Percentiles rank a stretch among this genome's conserved stretches.
Evolutionary conservation across 371 early-diverging fungal species (phyloP).

Genomic region (Chytridiales sp.): DNA sequence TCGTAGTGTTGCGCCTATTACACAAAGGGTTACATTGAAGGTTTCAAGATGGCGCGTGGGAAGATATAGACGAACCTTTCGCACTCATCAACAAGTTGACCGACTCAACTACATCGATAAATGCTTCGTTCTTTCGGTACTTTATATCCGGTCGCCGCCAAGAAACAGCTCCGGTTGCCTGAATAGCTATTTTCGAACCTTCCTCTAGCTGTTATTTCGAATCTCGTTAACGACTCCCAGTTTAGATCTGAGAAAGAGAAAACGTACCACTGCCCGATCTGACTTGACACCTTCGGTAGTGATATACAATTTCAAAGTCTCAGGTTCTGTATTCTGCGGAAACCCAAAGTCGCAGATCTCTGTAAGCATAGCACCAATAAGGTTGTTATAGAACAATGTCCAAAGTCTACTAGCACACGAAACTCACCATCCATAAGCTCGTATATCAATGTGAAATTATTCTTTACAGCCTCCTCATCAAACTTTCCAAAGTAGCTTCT

Average conservation of each 20-base stretch:
- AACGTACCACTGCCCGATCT: conserved; percentile 60
- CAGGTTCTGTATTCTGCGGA: conserved; percentile 87
- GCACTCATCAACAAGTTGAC: conserved; percentile 81
- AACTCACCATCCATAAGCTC: conserved; percentile 83
- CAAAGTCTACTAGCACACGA: neutral
- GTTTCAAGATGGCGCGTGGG: neutral
- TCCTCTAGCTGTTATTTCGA: conserved; percentile 49
- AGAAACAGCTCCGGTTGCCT: conserved; percentile 86
- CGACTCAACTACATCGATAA: conserved; percentile 86
- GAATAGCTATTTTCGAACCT: conserved; percentile 81
- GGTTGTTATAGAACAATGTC: neutral
- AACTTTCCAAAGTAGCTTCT: conserved; percentile 83
- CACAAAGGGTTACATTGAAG: neutral
- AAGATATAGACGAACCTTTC: conserved; percentile 51
- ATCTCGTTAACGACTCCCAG: conserved; percentile 4
- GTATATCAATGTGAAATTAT: conserved; percentile 88
- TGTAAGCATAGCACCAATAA: conserved; percentile 24
- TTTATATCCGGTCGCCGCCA: conserved; percentile 89
- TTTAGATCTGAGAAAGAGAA: neutral
- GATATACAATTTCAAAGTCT: conserved; percentile 85
- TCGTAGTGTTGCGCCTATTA: conserved; percentile 69
- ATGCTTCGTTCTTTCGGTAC: conserved; percentile 88
- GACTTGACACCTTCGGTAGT: conserved; percentile 84
- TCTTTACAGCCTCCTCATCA: conserved; percentile 86
- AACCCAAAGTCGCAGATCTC: conserved; percentile 91